Evolutionary conservation across 495 filamentous ascomycete genomes (phyloP), one percentile per base, ranked within the genome.

Genomic region (Chaetomium cochliodes): DNA sequence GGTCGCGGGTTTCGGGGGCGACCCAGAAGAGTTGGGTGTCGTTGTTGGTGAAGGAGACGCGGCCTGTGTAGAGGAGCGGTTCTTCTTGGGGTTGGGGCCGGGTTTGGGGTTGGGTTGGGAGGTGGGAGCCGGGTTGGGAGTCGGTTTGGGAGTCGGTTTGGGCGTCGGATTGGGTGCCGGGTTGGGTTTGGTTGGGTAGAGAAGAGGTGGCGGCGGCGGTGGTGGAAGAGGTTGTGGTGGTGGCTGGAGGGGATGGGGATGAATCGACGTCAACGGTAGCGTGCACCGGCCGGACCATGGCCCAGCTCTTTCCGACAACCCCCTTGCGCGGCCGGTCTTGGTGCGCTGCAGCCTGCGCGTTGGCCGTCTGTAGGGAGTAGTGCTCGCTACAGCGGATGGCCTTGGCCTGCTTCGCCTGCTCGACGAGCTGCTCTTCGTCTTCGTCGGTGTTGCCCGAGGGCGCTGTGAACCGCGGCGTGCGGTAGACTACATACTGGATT

Each of bases 401-500:
- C 5, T 28, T 41, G 46, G 8, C 2, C 26, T n/a, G 3, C 13
- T 30, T 33, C 11, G 23, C 0, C 26, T 25, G 8, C n/a, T 51
- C 2, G 18, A 25, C 0, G 9, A 25, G 9, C 16, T 9, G 9
- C 7, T 51, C 49, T 26, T 13, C 18, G 2, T 33, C 51, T 1
- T 33, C 26, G 12, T 54, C 51, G 15, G 16, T 30, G 47, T 11
- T 25, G 60, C 28, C 41, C 18, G 33, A 39, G 30, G 33, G 18
- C 2, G 41, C 15, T 0, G 9, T 4, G 44, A 62, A 30, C 13
- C 46, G 64, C 1, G 8, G 16, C 5, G 63, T 68, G 0, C 39
- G 62, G 52, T 62, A 62, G 42, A 68, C 47, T 0, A 65, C 66
- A 23, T 65, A 68, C 6, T 62, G 66, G 0, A 61, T 9, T 5